Evolutionary conservation across 768 basidiomycete genomes (phyloP), one percentile per base, ranked within the genome.

Genomic region (Coprinopsis marcescibilis): DNA sequence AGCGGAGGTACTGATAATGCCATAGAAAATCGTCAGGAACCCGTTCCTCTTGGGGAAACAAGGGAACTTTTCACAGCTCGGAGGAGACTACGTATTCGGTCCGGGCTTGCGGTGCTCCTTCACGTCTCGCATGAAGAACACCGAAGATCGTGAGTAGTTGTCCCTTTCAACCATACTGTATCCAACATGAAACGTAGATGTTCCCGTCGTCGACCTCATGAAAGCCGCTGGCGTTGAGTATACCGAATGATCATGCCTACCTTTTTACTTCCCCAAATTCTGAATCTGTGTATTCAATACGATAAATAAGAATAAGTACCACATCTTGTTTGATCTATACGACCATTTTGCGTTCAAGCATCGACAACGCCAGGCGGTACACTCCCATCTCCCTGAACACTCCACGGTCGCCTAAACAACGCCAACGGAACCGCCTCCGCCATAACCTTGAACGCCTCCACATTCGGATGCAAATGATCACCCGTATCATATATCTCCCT

Each of bases 61-160:
- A 46, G 83, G 81, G 0, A 78, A 81, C 41, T 54, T 77, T n/a
- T 69, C 72, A 0, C 81, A 85, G 56, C 61, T 81, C 0, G 81
- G 81, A 3, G 81, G 80, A 2, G 81, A 85, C 20, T 83, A 82
- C 43, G 59, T 85, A 11, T 65, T 83, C 40, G 77, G 77, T 17
- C 77, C 78, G 15, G 78, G 78, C 79, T 53, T 24, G 25, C 43
- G 58, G 20, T 83, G 79, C 52, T 57, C 62, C 0, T 81, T 77
- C 49, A 77, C 74, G 6, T 72, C 68, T 26, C 65, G 78, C 5
- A 83, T 84, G 82, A 66, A 70, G 48, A 72, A 84, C 50, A 76
- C 80, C 0, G 73, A 81, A 58, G 81, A 83, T 59, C 81, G 66
- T 81, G 64, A 57, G 69, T 60, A 15, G n/a, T 40, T 40, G 39